Percentiles rank a stretch among this genome's conserved stretches.
phyloP scores from a whole-genome alignment of 179 eudicot species.

The Patellifolia procumbens region DNA sequence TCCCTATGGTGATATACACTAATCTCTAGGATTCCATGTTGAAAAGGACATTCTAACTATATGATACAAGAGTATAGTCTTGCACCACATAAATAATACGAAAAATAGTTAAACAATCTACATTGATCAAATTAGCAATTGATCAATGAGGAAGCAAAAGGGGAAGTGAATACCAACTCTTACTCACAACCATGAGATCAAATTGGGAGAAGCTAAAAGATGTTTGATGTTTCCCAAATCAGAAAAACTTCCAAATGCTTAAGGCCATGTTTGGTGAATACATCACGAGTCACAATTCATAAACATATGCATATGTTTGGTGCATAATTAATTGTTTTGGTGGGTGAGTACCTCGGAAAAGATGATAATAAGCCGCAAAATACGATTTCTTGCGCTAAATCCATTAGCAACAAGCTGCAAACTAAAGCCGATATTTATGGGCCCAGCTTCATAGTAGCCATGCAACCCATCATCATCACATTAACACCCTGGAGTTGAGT shows the following conservation, averaged over 20 bases:
- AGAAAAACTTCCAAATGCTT: slow-evolving; percentile 23
- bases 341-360: slow-evolving; percentile 13
- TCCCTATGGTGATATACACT: no score
- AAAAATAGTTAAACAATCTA: no score
- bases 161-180: neutral
- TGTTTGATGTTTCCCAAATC: slow-evolving; percentile 15
- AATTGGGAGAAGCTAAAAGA: slow-evolving; percentile 10
- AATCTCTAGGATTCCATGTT: no score
- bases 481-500: neutral
- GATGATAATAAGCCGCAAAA: slow-evolving; percentile 14
- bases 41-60: no score
- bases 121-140: neutral
- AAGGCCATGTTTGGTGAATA: slow-evolving; percentile 5
- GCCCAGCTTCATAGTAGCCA: slow-evolving; percentile 21
- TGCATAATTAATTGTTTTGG: no score
- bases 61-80: no score
- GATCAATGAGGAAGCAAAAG: slow-evolving; percentile 2
- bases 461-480: slow-evolving; percentile 13
- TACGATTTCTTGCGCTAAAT: neutral
- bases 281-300: neutral
- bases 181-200: slow-evolving; percentile 5
- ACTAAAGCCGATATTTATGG: slow-evolving; percentile 27
- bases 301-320: slow-evolving; percentile 16
- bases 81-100: no score
- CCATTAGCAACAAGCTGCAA: slow-evolving; percentile 19